These are phyloP conservation scores for Annulohypoxylon stygium DNA, from an alignment of 495 filamentous ascomycete species.

Conservation along the genomic window DNA sequence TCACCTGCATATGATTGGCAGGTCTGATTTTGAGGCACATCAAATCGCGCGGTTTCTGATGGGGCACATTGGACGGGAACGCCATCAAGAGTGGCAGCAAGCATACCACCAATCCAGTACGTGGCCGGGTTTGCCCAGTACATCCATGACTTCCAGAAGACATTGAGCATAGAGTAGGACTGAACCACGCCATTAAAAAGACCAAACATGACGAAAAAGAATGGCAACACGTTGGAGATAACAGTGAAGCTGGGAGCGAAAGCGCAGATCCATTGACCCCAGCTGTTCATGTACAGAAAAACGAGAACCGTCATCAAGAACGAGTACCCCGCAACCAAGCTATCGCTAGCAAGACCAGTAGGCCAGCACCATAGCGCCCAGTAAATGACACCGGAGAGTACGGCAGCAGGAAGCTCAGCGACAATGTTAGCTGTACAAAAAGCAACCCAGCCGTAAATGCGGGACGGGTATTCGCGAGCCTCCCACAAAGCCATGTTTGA, in stretches of 20 bases:
- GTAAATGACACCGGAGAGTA: constrained; percentile 75
- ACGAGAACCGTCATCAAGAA: constrained; percentile 88
- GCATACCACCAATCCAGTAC: constrained; percentile 81
- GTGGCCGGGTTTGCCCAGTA: constrained; percentile 79
- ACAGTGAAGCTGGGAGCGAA: constrained; percentile 85
- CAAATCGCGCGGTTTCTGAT: constrained; percentile 74
- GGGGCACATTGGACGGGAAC: constrained; percentile 69
- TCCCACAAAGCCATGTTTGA: constrained; percentile 81
- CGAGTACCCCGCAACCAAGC: constrained; percentile 78
- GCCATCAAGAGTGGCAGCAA: constrained; percentile 70
- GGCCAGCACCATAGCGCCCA: constrained; percentile 85
- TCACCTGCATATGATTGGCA: constrained; percentile 72
- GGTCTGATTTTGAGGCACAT: constrained; percentile 71
- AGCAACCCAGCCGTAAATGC: constrained; percentile 86
- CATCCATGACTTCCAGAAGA: constrained; percentile 84
- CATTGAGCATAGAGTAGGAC: constrained; percentile 69
- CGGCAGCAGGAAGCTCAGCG: constrained; percentile 79
- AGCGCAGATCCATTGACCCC: constrained; percentile 88
- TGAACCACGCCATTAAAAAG: constrained; percentile 82
- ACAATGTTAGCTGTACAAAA: constrained; percentile 83
- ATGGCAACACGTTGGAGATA: constrained; percentile 79
- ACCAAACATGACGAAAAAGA: constrained; percentile 83
- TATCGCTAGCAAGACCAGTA: constrained; percentile 74
- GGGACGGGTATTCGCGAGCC: constrained; percentile 77
- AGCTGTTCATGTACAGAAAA: constrained; percentile 80